phyloP scores from a whole-genome alignment of 129 eudicot genomes.

The Chrysanthemum seticuspe region DNA sequence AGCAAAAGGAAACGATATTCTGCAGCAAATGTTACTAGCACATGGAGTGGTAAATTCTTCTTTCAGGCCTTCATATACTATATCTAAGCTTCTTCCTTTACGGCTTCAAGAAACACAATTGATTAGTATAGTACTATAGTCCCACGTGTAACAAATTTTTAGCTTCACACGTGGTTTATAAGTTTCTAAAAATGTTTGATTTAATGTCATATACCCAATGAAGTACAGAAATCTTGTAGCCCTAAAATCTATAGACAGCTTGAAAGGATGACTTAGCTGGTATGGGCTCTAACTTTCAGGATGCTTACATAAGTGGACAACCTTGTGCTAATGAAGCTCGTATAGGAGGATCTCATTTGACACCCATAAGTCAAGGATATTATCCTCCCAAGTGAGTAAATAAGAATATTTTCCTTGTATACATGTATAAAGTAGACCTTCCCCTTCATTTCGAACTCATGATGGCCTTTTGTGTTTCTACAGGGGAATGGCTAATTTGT shows the following conservation, averaged over 20 bases:
- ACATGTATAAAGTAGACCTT: not conserved
- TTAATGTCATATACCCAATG: not conserved
- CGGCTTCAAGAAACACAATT: constrained; percentile 11
- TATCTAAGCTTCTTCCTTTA: constrained; percentile 10
- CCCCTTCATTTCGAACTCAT: not conserved
- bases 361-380: constrained; percentile 28
- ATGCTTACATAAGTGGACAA: constrained; percentile 50
- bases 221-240: not conserved
- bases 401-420: not conserved
- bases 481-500: constrained; percentile 40
- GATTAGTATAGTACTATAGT: not conserved
- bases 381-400: constrained; percentile 36
- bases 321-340: constrained; percentile 30
- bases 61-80: not conserved
- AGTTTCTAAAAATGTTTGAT: not conserved
- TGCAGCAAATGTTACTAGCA: constrained; percentile 37
- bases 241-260: not conserved
- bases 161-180: not conserved
- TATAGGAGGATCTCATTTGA: constrained; percentile 45
- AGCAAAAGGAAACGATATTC: constrained; percentile 10
- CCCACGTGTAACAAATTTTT: not conserved
- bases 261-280: not conserved
- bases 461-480: constrained; percentile 9
- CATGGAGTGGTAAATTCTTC: constrained; percentile 49
- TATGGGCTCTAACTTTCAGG: constrained; percentile 27